Base-by-base conservation (phyloP, 371 early-diverging fungal genomes). In the Syncephalastrum racemosum region DNA sequence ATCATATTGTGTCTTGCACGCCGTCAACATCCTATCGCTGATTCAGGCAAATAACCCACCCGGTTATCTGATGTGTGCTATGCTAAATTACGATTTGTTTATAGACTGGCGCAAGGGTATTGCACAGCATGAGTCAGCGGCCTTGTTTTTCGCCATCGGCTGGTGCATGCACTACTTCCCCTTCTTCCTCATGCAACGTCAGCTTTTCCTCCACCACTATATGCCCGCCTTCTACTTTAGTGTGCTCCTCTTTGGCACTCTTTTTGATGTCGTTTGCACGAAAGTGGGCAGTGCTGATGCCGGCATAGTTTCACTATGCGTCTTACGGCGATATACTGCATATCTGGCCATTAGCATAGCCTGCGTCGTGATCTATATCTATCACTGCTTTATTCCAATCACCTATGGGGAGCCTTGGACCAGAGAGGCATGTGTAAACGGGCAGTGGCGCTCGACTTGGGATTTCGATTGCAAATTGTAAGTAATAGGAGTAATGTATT, bases 131-230 rank as follows among this genome's bases (percentile, higher is more conserved):
- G 81, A 83, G 27, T 74, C 83, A 52, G 83, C 85, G 15, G 85
- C 86, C 45, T 95, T 95, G 24, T 96, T 97, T 72, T 82, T 94
- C 59, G 78, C 88, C 24, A 60, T 91, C 43, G 95, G 90, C 7
- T 99, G 97, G 97, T 56, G 81, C 8, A 68, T 93, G 39, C 99
- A 99, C 73, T 99, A 90, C 71, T 61, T 94, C 3, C 99, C 99
- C 10, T 99, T 99, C 80, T 97, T 96, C 80, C 67, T 98, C 50
- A 93, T 96, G 92, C 92, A 90, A 4, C 89, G 99, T 31, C 91
- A 93, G 68, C 79, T 98, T 12, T 99, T 99, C 70, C 77, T 99
- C 54, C 99, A 99, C 72, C 99, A 99, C 71, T 99, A 99, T 67
- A 86, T 98, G 55, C 99, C 99, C 8, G 90, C 95, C 8, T 83